Conservation (phyloP, 75 land plant genomes). For the Adiantum capillusveneris region DNA sequence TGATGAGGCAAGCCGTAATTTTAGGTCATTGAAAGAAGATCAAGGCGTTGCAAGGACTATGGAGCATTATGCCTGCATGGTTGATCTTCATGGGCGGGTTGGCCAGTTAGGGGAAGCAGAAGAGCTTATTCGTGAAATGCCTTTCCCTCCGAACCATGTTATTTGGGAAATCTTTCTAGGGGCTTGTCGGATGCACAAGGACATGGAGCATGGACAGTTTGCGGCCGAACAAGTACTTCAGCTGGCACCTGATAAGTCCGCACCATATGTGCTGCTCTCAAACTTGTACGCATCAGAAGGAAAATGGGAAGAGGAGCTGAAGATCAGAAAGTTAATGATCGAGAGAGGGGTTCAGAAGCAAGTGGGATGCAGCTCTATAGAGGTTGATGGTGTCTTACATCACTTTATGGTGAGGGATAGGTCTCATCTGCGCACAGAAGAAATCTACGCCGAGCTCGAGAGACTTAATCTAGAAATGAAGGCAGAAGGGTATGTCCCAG, state of each 20-base stretch:
- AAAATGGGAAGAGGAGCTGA: conserved; percentile 14
- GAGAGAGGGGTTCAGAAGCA: conserved; percentile 7
- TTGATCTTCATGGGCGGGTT: conserved; percentile 7
- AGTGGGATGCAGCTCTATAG: conserved; percentile 5
- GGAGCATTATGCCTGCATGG: conserved; percentile 8
- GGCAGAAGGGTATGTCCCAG: conserved; percentile 1
- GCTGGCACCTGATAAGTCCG: neutral
- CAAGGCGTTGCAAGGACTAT: neutral
- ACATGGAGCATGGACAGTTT: neutral
- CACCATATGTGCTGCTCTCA: conserved; percentile 12
- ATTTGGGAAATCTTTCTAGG: conserved; percentile 4
- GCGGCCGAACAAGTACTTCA: neutral
- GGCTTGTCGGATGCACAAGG: conserved; percentile 4
- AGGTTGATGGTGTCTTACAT: neutral
- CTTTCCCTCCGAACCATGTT: neutral
- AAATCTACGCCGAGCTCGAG: neutral
- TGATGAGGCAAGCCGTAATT: neutral
- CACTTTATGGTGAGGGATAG: neutral
- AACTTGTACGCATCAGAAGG: conserved; percentile 17
- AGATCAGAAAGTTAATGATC: conserved; percentile 5
- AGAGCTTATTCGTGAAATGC: conserved; percentile 1
- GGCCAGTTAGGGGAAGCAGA: conserved; percentile 6
- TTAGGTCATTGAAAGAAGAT: neutral
- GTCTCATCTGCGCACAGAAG: neutral
- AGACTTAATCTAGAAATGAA: neutral